Evolutionary conservation across 1,284 basidiomycete genomes (phyloP).

Genomic region (Microbotryum saponariae): DNA sequence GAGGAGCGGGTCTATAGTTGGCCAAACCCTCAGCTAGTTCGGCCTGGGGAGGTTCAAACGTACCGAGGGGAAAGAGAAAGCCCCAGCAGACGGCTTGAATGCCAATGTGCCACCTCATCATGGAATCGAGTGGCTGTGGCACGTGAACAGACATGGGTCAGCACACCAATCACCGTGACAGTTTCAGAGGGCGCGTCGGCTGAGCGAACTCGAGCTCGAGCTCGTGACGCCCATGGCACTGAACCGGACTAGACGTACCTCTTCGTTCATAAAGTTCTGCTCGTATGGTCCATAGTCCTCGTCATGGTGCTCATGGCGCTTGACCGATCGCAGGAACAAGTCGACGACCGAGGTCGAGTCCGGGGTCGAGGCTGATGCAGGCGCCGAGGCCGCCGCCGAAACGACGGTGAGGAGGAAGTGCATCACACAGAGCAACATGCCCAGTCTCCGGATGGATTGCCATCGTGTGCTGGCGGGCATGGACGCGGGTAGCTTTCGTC

Average conservation of each 20-base stretch:
- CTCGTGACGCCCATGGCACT: not conserved
- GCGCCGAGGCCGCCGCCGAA: not conserved
- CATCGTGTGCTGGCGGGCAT: too few species aligned
- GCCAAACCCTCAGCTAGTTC: too few species aligned
- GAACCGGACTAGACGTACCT: not conserved
- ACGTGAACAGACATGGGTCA: not conserved
- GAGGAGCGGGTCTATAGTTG: not conserved
- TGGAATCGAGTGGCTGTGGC: constrained; percentile 17
- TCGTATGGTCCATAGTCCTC: constrained; percentile 24
- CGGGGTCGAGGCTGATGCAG: not conserved
- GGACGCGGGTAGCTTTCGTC: too few species aligned
- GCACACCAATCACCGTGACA: not conserved
- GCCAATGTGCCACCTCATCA: constrained; percentile 30
- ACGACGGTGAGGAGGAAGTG: not conserved
- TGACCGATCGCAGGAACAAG: not conserved
- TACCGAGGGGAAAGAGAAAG: constrained; percentile 29
- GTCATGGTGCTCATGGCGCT: constrained; percentile 19
- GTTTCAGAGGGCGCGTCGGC: not conserved
- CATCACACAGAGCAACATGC: not conserved
- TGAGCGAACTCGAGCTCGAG: not conserved
- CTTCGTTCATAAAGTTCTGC: constrained; percentile 29
- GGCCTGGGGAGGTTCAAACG: not conserved
- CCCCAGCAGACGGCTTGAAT: constrained; percentile 32
- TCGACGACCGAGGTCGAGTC: constrained; percentile 3
- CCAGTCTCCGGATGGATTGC: not conserved